These are phyloP conservation scores for Globisporangium spiculum DNA, from an alignment of 352 stramenopile species.

Conservation along the genomic window DNA sequence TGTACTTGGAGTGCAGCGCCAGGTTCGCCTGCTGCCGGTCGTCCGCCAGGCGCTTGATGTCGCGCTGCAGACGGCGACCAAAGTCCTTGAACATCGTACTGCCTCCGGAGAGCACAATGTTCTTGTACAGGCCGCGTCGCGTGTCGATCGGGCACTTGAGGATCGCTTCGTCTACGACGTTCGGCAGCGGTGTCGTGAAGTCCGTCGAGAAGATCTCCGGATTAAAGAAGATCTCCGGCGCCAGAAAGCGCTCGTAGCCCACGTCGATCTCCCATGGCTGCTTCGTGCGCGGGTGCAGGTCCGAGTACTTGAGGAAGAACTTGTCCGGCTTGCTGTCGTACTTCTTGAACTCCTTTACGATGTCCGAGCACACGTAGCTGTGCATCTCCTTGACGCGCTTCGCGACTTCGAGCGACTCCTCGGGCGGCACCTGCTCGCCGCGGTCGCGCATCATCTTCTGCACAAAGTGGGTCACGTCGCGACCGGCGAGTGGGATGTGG, in stretches of 20 bases:
- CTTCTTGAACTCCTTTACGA: constrained; percentile 96
- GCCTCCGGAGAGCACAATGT: constrained; percentile 94
- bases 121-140: constrained; percentile 93
- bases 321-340: constrained; percentile 93
- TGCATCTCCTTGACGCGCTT: constrained; percentile 94
- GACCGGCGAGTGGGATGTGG: constrained; percentile 92
- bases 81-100: constrained; percentile 98
- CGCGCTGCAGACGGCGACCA: constrained; percentile 89
- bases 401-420: constrained; percentile 90
- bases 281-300: constrained; percentile 74
- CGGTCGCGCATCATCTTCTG: constrained; percentile 92
- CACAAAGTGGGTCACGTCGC: constrained; percentile 96
- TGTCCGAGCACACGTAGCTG: constrained; percentile 94
- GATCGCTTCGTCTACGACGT: constrained; percentile 94
- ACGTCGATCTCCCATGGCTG: constrained; percentile 90
- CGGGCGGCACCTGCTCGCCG: constrained; percentile 88
- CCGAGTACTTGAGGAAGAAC: constrained; percentile 88
- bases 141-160: constrained; percentile 96
- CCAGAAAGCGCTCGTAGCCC: constrained; percentile 93
- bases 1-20: constrained; percentile 66
- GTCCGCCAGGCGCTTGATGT: constrained; percentile 94
- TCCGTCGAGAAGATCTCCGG: constrained; percentile 95
- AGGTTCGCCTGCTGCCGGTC: constrained; percentile 89
- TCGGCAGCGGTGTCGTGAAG: constrained; percentile 90
- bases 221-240: constrained; percentile 97